phyloP scores from a whole-genome alignment of 768 basidiomycete species.

The Xerocomellus chrysenteron region DNA sequence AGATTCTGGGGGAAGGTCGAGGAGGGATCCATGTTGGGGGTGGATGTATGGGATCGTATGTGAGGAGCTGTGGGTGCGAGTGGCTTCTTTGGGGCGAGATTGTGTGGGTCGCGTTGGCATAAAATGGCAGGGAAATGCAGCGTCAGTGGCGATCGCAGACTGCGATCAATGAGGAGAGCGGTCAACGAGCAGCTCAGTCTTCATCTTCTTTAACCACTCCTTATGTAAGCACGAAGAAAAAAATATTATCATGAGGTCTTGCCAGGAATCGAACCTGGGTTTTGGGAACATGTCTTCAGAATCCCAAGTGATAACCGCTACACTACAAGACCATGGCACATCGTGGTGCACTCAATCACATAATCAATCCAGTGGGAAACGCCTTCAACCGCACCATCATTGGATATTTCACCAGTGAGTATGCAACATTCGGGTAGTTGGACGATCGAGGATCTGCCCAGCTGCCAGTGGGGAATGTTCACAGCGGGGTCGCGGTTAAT shows the following conservation, averaged over 20 bases:
- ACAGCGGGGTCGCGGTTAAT: no score
- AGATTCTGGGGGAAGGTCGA: conserved; percentile 64
- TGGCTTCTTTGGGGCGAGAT: conserved; percentile 38
- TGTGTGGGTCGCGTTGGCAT: conserved; percentile 62
- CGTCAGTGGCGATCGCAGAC: conserved; percentile 25
- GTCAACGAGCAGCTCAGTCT: neutral
- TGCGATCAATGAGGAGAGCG: conserved; percentile 18
- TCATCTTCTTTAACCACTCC: neutral
- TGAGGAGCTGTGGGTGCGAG: conserved; percentile 28
- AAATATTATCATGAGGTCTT: conserved; percentile 10
- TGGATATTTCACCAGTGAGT: no score
- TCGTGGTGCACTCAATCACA: rapidly evolving
- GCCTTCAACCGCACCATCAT: no score
- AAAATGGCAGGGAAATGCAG: conserved; percentile 42
- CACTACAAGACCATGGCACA: conserved; percentile 20
- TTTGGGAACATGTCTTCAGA: conserved; percentile 24
- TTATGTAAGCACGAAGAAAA: conserved; percentile 10
- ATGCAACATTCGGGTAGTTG: no score
- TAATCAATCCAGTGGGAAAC: no score
- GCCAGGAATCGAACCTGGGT: conserved; percentile 31
- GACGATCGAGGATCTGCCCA: no score
- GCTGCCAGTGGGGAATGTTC: no score
- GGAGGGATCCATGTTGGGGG: conserved; percentile 53
- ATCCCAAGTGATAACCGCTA: conserved; percentile 33
- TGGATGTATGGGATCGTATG: conserved; percentile 20